Evolutionary conservation across 768 basidiomycete species (phyloP).

Genomic region (Saitozyma podzolica): DNA sequence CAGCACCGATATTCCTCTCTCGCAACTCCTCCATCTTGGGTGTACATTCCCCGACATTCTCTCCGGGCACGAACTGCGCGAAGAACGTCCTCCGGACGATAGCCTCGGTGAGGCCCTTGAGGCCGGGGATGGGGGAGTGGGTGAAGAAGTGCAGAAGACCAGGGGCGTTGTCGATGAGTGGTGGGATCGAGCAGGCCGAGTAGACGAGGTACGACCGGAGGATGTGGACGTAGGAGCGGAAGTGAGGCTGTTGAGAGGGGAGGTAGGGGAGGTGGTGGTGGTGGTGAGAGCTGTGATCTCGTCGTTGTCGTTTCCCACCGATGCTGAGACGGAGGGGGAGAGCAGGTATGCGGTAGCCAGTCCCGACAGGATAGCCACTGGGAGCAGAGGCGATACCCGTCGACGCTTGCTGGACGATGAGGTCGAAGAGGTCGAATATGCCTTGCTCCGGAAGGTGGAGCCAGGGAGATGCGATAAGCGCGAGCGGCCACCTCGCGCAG

Average conservation of each 20-base stretch:
- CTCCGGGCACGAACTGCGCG: conserved; percentile 87
- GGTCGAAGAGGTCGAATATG: no score
- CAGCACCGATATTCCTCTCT: conserved; percentile 66
- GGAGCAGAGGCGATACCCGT: no score
- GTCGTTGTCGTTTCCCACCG: no score
- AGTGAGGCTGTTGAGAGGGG: background rate
- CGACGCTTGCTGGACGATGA: no score
- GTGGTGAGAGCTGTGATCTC: no score
- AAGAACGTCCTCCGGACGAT: conserved; percentile 82
- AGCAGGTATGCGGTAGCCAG: no score
- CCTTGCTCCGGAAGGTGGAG: no score
- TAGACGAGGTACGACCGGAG: conserved; percentile 79
- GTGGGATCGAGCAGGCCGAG: conserved; percentile 72
- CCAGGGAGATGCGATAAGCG: no score
- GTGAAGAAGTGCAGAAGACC: conserved; percentile 61
- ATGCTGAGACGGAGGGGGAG: no score
- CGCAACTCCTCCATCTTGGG: conserved; percentile 68
- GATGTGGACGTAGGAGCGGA: conserved; percentile 46
- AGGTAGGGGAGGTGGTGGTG: no score
- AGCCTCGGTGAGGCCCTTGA: conserved; percentile 66
- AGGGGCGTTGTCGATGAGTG: conserved; percentile 74
- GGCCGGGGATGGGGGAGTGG: conserved; percentile 59
- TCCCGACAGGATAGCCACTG: no score
- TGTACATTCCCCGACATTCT: conserved; percentile 68
- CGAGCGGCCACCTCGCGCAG: no score